Evolutionary conservation across 805 yeast species (phyloP).

Genomic region (Teunomyces kruisii): DNA sequence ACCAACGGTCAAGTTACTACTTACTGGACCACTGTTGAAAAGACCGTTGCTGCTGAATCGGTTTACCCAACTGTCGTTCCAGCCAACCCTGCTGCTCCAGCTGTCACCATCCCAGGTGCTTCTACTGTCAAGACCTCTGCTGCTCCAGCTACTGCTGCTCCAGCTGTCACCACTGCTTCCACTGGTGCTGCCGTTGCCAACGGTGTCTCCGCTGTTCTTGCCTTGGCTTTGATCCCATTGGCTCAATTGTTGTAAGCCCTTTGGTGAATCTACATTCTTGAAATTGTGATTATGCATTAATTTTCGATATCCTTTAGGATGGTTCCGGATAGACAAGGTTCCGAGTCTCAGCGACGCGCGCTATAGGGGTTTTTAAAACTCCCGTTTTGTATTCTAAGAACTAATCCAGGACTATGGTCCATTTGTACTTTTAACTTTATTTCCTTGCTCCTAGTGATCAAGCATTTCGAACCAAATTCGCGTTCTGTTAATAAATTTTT

Average conservation of each 20-base stretch:
- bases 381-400: neutral
- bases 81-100: constrained; percentile 11
- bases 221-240: constrained; percentile 30
- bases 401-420: neutral
- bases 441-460: neutral
- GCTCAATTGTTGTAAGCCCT: constrained; percentile 17
- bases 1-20: constrained; percentile 9
- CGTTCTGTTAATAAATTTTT: neutral
- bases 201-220: constrained; percentile 22
- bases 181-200: constrained; percentile 1
- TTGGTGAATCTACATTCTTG: too few relatives aligned
- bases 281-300: too few relatives aligned
- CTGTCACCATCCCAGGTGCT: constrained; percentile 9
- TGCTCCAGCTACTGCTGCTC: constrained; percentile 2
- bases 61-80: constrained; percentile 7
- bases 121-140: constrained; percentile 2
- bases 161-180: neutral
- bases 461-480: neutral
- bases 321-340: neutral
- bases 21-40: constrained; percentile 10
- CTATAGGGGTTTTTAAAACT: neutral
- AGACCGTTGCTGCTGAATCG: constrained; percentile 4
- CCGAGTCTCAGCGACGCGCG: neutral
- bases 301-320: neutral
- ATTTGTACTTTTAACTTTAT: constrained; percentile 21